A percentile compares a stretch with the other conserved stretches of the same genome.
These are phyloP conservation scores for Auricularia sp. DNA, from an alignment of 768 basidiomycete species.

Conservation along the genomic window DNA sequence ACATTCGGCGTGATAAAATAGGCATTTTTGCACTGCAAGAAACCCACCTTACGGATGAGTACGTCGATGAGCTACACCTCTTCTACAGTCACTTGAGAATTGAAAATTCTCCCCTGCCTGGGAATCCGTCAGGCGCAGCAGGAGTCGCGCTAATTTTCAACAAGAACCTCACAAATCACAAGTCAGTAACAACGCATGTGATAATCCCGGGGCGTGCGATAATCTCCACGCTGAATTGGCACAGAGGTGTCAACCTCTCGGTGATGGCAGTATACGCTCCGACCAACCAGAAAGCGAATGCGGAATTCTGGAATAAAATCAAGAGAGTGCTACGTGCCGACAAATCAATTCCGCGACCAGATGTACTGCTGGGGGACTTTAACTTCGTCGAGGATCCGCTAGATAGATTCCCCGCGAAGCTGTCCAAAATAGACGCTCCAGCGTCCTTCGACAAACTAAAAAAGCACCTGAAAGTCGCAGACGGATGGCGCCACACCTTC, in stretches of 20 bases:
- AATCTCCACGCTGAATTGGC: neutral
- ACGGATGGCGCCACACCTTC: neutral
- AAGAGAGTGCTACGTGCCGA: neutral
- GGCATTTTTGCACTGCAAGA: neutral
- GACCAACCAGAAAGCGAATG: neutral
- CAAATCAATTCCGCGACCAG: conserved; percentile 1
- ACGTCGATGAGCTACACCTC: neutral
- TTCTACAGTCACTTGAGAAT: neutral
- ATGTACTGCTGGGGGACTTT: conserved; percentile 12
- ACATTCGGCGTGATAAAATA: neutral
- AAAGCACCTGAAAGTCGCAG: neutral
- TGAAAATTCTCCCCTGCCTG: neutral
- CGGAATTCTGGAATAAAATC: neutral
- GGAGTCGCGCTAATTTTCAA: neutral
- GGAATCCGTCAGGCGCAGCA: neutral
- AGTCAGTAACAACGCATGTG: neutral
- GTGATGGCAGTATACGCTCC: neutral
- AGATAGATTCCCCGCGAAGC: conserved; percentile 10
- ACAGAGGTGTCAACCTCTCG: neutral
- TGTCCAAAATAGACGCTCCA: neutral
- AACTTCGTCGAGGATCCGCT: conserved; percentile 14
- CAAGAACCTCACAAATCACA: neutral
- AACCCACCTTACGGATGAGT: neutral
- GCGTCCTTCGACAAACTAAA: neutral
- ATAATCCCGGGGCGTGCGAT: neutral